Evolutionary conservation across 2,329 filamentous ascomycete species (phyloP).

Genomic region (Talaromyces sp.): DNA sequence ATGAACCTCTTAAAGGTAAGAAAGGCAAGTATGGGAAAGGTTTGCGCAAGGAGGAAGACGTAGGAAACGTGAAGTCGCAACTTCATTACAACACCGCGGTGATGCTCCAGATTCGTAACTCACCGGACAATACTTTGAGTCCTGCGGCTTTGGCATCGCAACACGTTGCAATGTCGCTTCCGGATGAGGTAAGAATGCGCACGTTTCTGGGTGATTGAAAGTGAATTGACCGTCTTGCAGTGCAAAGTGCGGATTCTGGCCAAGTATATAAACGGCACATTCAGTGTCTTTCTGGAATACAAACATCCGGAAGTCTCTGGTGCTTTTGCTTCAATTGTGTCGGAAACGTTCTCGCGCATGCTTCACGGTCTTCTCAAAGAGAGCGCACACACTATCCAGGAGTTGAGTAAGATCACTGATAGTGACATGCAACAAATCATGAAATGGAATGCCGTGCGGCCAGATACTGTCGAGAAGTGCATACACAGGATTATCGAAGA

Average conservation of each 20-base stretch:
- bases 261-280: constrained; percentile 33
- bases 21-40: constrained; percentile 9
- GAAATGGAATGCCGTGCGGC: constrained; percentile 50
- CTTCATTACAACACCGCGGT: constrained; percentile 37
- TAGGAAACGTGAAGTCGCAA: constrained; percentile 22
- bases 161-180: constrained; percentile 29
- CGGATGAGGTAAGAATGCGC: constrained; percentile 31
- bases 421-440: constrained; percentile 55
- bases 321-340: constrained; percentile 45
- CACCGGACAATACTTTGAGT: constrained; percentile 21
- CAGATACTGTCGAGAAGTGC: constrained; percentile 35
- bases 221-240: constrained; percentile 22
- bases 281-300: constrained; percentile 40
- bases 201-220: too few relatives aligned
- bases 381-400: constrained; percentile 43
- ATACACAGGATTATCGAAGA: constrained; percentile 16
- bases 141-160: constrained; percentile 25
- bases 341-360: constrained; percentile 54
- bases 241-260: constrained; percentile 37
- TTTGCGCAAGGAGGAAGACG: constrained; percentile 17
- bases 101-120: constrained; percentile 33
- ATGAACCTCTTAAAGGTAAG: constrained; percentile 20
- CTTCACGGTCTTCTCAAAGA: constrained; percentile 47
- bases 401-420: constrained; percentile 55
- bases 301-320: constrained; percentile 37